Evolutionary conservation across 352 stramenopile genomes (phyloP).

Genomic region (Globisporangium barbulae): DNA sequence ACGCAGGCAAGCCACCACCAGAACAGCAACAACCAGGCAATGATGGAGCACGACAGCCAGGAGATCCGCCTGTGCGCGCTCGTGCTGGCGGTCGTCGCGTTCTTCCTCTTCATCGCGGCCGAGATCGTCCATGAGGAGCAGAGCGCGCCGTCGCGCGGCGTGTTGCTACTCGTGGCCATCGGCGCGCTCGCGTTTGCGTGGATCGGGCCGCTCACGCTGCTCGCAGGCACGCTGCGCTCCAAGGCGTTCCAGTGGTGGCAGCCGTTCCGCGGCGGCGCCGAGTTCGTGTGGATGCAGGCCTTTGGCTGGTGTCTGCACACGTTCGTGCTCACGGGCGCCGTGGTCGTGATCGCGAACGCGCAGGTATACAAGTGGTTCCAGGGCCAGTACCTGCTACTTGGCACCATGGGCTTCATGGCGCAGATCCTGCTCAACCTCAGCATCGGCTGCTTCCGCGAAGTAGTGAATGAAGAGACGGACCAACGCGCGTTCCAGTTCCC

Average conservation of each 20-base stretch:
- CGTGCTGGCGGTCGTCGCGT: conserved; percentile 48
- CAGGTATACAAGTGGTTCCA: conserved; percentile 39
- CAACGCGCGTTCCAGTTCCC: conserved; percentile 21
- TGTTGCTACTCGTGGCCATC: conserved; percentile 43
- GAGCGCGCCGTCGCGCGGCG: conserved; percentile 20
- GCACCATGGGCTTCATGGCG: conserved; percentile 44
- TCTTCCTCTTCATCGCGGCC: conserved; percentile 59
- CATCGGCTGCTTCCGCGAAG: conserved; percentile 40
- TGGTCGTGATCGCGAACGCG: conserved; percentile 45
- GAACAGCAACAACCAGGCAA: too few species aligned
- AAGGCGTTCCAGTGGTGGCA: conserved; percentile 56
- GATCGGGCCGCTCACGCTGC: conserved; percentile 52
- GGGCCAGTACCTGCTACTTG: conserved; percentile 53
- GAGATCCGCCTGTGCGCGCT: conserved; percentile 52
- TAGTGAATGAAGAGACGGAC: neutral
- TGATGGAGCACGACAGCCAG: conserved; percentile 41
- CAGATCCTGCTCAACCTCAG: conserved; percentile 61
- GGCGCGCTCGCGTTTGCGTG: conserved; percentile 51
- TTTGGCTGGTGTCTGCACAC: conserved; percentile 54
- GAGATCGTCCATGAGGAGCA: conserved; percentile 39
- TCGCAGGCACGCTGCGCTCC: conserved; percentile 41
- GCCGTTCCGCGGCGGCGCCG: conserved; percentile 46
- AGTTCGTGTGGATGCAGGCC: conserved; percentile 67
- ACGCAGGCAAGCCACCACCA: neutral
- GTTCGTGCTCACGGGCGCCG: conserved; percentile 36